Evolutionary conservation across 2,329 filamentous ascomycete genomes (phyloP), one percentile per base, ranked within the genome.

Genomic region (Trichoderma guizhouense): DNA sequence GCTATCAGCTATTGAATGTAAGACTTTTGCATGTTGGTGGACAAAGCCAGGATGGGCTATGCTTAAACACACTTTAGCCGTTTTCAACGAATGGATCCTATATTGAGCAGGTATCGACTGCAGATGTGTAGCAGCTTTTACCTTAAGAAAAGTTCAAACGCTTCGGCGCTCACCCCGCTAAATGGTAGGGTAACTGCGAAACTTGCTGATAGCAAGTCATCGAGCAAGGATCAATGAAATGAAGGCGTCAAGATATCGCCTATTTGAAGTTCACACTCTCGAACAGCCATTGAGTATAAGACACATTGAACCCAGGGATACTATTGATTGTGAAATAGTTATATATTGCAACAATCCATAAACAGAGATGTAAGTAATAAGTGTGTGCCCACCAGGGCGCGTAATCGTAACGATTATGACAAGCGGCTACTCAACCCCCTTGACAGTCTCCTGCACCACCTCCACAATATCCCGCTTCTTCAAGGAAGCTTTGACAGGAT

Each of bases 401-500:
- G 39, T 43, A 4, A n/a, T 60, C 55, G 7, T 14, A n/a, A 9
- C 15, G 7, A 1, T n/a, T n/a, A n/a, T 32, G 15, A 21, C 28
- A 60, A 60, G 21, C 55, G 15, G 28, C 55, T 60, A 60, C 32
- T 60, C 28, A 32, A 32, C 28, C 14, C 55, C 55, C 18, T 60
- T 60, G 55, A 60, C 11, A 32, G 55, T 60, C 55, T 60, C 55
- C 55, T 60, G 15, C 0, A 60, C 55, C 28, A 60, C 55, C 26
- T 60, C 55, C 55, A 12, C 55, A 9, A 14, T 34, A 60, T 32
- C 11, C 15, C 55, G 55, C n/a, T 71, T 67, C 57, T 71, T 64
- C 36, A 67, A 34, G 1, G 69, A 67, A 55, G 72, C 70, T 14
- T 74, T 74, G 28, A 72, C 70, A 5, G 74, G 72, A 47, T 72